Percentiles rank a stretch among this genome's conserved stretches.
These are phyloP conservation scores for Neurospora terricola DNA, from an alignment of 495 filamentous ascomycete species.

Conservation along the genomic window DNA sequence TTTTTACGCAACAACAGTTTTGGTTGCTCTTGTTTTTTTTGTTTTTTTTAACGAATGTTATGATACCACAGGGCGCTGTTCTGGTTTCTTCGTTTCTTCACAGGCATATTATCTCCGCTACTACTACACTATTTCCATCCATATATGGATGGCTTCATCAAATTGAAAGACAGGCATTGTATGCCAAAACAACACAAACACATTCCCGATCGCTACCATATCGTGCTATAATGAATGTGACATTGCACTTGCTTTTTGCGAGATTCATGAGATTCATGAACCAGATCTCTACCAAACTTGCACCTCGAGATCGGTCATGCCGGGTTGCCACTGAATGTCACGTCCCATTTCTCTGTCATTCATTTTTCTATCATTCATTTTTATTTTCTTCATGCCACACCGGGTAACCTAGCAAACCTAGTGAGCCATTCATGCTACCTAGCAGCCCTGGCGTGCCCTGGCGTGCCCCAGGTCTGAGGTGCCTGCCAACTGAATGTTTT, in stretches of 20 bases:
- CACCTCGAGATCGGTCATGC: background rate
- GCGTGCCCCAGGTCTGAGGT: background rate
- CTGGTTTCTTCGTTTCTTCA: background rate
- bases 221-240: background rate
- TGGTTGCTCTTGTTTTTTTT: background rate
- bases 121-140: background rate
- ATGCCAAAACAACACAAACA: background rate
- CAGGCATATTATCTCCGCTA: background rate
- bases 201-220: background rate
- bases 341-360: background rate
- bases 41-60: conserved; percentile 3
- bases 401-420: background rate
- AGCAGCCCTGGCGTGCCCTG: background rate
- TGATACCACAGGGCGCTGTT: conserved; percentile 4
- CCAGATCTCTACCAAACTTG: background rate
- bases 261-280: background rate
- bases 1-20: background rate
- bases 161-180: background rate
- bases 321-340: background rate
- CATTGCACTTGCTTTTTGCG: background rate
- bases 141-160: background rate
- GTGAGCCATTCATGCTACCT: background rate
- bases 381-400: background rate
- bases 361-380: background rate
- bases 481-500: background rate